Percentiles rank a stretch among this genome's conserved stretches.
phyloP scores from a whole-genome alignment of 495 filamentous ascomycete species.

The Neurospora sp. region DNA sequence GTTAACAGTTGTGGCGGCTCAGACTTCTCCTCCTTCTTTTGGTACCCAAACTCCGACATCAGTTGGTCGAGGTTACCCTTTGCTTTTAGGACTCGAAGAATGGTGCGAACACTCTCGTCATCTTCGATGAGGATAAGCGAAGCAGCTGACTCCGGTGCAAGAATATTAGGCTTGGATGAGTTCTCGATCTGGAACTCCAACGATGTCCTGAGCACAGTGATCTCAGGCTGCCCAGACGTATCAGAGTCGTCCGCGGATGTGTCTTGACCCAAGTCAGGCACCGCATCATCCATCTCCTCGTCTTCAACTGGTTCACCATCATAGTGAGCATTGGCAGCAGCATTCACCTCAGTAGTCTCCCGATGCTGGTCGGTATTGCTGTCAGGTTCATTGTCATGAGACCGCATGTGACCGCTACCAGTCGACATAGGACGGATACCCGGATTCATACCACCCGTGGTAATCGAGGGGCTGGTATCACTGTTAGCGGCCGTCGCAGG shows the following conservation, averaged over 20 bases:
- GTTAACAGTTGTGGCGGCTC: neutral
- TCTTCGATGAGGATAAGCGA: slow-evolving; percentile 10
- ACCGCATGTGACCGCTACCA: neutral
- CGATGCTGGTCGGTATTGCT: neutral
- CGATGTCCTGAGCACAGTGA: neutral
- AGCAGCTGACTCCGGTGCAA: neutral
- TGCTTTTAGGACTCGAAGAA: slow-evolving; percentile 5
- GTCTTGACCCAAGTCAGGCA: neutral
- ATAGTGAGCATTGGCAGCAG: neutral
- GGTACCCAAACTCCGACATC: slow-evolving; percentile 24
- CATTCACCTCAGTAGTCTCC: neutral
- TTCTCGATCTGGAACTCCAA: neutral
- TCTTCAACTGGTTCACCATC: neutral
- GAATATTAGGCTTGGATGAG: neutral
- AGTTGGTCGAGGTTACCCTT: slow-evolving; percentile 15
- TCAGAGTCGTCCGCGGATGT: neutral
- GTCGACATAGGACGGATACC: neutral
- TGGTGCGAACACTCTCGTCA: slow-evolving; percentile 10
- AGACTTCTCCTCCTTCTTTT: slow-evolving; percentile 10
- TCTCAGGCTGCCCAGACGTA: neutral
- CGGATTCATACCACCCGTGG: neutral
- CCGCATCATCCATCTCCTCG: neutral
- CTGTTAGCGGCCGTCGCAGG: neutral
- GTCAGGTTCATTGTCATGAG: neutral
- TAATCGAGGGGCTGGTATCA: neutral